phyloP scores from a whole-genome alignment of 805 yeast genomes.

The Ogataea trehalophila region DNA sequence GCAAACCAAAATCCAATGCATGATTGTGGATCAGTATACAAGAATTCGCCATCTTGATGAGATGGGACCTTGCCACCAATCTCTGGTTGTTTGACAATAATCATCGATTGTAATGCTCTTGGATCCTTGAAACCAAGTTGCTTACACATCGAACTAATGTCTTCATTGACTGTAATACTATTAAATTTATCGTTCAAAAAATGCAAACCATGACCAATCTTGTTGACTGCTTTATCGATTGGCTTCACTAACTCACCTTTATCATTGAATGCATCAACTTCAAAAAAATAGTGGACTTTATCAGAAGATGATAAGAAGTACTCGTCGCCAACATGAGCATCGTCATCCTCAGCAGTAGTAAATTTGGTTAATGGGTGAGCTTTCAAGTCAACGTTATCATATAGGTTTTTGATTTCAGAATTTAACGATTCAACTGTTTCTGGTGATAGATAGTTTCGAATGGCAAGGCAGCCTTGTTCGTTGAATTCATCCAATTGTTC shows the following conservation, averaged over 20 bases:
- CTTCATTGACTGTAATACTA: conserved; percentile 44
- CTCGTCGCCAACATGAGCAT: conserved; percentile 65
- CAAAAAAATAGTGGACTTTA: conserved; percentile 65
- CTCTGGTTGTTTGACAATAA: conserved; percentile 73
- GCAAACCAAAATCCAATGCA: conserved; percentile 84
- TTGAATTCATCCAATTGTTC: conserved; percentile 48
- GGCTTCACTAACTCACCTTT: conserved; percentile 49
- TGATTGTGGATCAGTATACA: conserved; percentile 64
- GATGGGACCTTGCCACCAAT: conserved; percentile 71
- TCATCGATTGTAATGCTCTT: conserved; percentile 71
- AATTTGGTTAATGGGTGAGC: conserved; percentile 68
- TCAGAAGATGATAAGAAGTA: conserved; percentile 68
- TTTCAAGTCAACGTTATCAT: conserved; percentile 44
- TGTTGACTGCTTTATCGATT: conserved; percentile 57
- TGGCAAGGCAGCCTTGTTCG: conserved; percentile 55
- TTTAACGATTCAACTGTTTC: conserved; percentile 39
- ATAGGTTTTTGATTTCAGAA: conserved; percentile 38
- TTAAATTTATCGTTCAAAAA: conserved; percentile 46
- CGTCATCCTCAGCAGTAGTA: conserved; percentile 46
- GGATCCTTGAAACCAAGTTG: conserved; percentile 58
- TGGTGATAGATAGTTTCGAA: conserved; percentile 47
- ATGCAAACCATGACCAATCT: conserved; percentile 78
- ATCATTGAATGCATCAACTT: conserved; percentile 59
- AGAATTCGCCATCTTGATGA: conserved; percentile 71
- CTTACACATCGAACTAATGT: conserved; percentile 46